These are phyloP conservation scores for Candida rishiriensis DNA, from an alignment of 805 yeast species.

Conservation along the genomic window DNA sequence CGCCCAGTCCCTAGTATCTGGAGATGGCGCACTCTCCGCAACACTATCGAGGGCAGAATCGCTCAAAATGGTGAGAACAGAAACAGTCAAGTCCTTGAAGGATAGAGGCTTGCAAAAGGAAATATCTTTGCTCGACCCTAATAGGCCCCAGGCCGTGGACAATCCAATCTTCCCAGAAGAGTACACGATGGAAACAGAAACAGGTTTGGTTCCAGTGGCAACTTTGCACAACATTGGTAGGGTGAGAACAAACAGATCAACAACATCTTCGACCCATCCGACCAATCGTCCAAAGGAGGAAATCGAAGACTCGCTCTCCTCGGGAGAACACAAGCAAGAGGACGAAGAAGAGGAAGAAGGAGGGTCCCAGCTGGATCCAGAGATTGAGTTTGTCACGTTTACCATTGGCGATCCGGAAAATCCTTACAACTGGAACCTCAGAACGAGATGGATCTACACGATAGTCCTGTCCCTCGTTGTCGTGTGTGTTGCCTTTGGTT, in stretches of 20 bases:
- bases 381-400: constrained; percentile 82
- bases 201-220: constrained; percentile 81
- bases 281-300: constrained; percentile 4
- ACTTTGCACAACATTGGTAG: constrained; percentile 70
- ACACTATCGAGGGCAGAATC: constrained; percentile 30
- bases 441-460: constrained; percentile 62
- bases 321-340: constrained; percentile 24
- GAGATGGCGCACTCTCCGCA: constrained; percentile 20
- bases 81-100: constrained; percentile 66
- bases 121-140: constrained; percentile 51
- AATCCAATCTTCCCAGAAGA: constrained; percentile 89
- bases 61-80: constrained; percentile 51
- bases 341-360: constrained; percentile 21
- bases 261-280: constrained; percentile 5
- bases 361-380: constrained; percentile 46
- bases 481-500: constrained; percentile 88
- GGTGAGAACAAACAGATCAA: constrained; percentile 17
- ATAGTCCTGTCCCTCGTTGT: constrained; percentile 65
- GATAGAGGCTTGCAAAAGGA: constrained; percentile 56
- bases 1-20: constrained; percentile 41
- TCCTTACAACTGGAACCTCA: constrained; percentile 77
- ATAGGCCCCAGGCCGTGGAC: constrained; percentile 48
- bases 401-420: constrained; percentile 76
- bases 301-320: constrained; percentile 26
- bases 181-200: constrained; percentile 79